phyloP scores from a whole-genome alignment of 371 early-diverging fungal species.

The Mucor racemosus region DNA sequence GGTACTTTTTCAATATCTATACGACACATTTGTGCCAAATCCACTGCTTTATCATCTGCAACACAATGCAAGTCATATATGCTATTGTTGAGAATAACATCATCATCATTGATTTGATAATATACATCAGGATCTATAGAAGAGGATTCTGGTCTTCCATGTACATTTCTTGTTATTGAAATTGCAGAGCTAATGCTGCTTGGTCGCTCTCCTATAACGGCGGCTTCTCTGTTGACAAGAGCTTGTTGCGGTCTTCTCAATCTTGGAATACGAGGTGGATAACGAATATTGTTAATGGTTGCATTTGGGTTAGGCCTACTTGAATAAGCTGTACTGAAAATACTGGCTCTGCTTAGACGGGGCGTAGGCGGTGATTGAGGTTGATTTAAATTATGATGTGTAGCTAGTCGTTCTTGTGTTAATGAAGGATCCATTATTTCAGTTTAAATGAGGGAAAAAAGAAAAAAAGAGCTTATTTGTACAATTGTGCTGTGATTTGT shows the following conservation, averaged over 20 bases:
- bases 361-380: not conserved
- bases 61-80: conserved; percentile 15
- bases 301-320: not conserved
- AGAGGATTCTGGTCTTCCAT: not conserved
- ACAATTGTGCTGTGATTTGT: too few relatives aligned
- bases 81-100: not conserved
- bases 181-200: conserved; percentile 24
- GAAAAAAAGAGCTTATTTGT: not conserved
- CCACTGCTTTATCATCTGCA: conserved; percentile 17
- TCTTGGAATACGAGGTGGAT: conserved; percentile 13
- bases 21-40: conserved; percentile 6
- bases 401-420: not conserved
- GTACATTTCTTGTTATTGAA: conserved; percentile 14
- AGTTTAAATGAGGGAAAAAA: not conserved
- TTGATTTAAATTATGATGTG: not conserved
- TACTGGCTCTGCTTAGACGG: not conserved
- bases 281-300: not conserved
- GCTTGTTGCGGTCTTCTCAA: conserved; percentile 11
- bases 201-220: conserved; percentile 9
- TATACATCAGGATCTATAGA: not conserved
- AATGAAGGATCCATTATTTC: not conserved
- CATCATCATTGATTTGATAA: not conserved
- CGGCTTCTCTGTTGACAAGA: not conserved
- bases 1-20: conserved; percentile 2
- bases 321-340: not conserved